Base-by-base conservation (phyloP, 1,284 basidiomycete species). In the Amylostereum chailletii region DNA sequence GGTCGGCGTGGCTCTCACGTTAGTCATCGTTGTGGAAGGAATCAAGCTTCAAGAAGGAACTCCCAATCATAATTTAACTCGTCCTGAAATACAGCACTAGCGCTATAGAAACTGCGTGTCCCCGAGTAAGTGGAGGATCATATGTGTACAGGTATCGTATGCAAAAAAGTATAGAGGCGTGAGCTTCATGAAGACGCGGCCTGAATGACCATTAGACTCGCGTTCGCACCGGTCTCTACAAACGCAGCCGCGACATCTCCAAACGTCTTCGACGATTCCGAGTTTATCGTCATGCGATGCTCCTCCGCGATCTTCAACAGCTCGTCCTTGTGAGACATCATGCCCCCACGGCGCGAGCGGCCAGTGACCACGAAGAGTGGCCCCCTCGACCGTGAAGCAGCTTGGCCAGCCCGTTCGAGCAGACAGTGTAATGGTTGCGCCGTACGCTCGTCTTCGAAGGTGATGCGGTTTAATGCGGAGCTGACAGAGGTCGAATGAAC, bases 161-260 rank as follows among this genome's bases (percentile, higher is more conserved):
- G 19, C 19, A 19, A 19, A 19, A 19, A 19, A 19, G 19, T 19
- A 19, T 19, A 19, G 19, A 19, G 19, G 19, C 19, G 19, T 19
- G 19, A 19, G 19, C 19, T 19, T 19, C 19, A 19, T 19, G 19
- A 19, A 19, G 19, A 19, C 10, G 65, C 62, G 37, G 81, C 77
- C 61, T 88, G 85, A 47, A 84, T 60, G 3, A 88, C 75, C 37
- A 88, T 59, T 59, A 85, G 68, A 57, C 77, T 81, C 2, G 79
- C 77, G 47, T 67, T 61, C 6, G 69, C 65, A 36, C 70, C 69
- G 6, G 70, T 71, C 3, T 78, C 71, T 2, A 90, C 76, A 50
- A 88, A 65, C 10, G 78, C 83, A 6, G 85, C 76, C 7, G 78
- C 84, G 0, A 83, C 76, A 58, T 90, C 84, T 1, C 90, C 90